Conservation (phyloP, 176 grass and related monocot genomes). For the Panicum miliaceum region DNA sequence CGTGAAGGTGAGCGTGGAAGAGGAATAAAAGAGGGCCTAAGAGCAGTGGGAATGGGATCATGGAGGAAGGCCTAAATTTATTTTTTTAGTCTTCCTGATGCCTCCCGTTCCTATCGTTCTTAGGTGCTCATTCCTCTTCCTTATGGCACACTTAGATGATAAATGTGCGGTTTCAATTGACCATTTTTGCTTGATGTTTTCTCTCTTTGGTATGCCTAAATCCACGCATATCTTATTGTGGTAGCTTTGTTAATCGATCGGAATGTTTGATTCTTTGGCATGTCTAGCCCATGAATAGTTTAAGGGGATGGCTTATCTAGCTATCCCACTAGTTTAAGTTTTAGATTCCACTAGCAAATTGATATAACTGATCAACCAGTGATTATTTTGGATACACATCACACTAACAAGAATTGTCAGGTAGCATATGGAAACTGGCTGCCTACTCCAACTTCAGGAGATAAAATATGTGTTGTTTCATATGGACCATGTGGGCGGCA, state of each 20-base stretch:
- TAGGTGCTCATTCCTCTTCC: slow-evolving; percentile 33
- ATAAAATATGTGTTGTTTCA: not conserved
- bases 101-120: slow-evolving; percentile 29
- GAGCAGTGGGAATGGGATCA: slow-evolving; percentile 35
- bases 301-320: not conserved
- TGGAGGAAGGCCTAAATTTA: slow-evolving; percentile 13
- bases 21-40: slow-evolving; percentile 41
- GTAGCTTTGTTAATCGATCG: not conserved
- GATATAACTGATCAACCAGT: not conserved
- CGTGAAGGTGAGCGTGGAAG: not conserved
- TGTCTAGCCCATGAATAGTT: slow-evolving; percentile 16
- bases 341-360: not conserved
- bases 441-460: not conserved
- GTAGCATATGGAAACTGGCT: not conserved
- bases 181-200: not conserved
- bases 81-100: slow-evolving; percentile 37
- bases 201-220: not conserved
- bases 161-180: not conserved
- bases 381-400: not conserved
- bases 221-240: not conserved
- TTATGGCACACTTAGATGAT: not conserved
- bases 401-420: not conserved
- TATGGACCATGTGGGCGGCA: not conserved
- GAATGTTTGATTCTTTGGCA: slow-evolving; percentile 1
- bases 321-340: not conserved